Conservation (phyloP, 441 rosid genomes). For the Pelargonium citronellum region DNA sequence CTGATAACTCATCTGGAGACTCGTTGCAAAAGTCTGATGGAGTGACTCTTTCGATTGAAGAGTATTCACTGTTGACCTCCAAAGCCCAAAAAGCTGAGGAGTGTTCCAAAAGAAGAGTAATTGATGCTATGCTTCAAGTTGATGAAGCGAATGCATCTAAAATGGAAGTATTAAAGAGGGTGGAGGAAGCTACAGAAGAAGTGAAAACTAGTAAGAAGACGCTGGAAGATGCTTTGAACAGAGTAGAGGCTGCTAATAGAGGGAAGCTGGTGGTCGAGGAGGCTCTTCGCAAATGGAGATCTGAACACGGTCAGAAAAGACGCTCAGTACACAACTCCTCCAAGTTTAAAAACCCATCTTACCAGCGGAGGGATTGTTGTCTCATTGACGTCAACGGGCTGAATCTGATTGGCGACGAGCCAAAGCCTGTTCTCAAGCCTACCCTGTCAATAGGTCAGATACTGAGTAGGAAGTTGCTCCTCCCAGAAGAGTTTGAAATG, state of each 20-base stretch:
- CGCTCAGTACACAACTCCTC: conserved; percentile 40
- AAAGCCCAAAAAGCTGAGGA: conserved; percentile 51
- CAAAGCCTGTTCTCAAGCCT: conserved; percentile 52
- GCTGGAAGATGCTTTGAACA: conserved; percentile 52
- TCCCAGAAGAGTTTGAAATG: conserved; percentile 52
- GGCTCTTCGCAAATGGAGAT: conserved; percentile 62
- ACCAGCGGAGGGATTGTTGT: conserved; percentile 35
- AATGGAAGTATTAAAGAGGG: conserved; percentile 44
- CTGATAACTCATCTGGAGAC: conserved; percentile 24
- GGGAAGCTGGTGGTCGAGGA: conserved; percentile 59
- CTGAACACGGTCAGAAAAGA: conserved; percentile 50
- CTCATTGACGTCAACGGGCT: conserved; percentile 49
- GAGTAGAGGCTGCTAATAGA: conserved; percentile 52
- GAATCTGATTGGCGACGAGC: conserved; percentile 36
- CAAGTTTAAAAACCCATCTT: conserved; percentile 51
- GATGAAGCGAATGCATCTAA: conserved; percentile 48
- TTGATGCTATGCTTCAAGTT: conserved; percentile 40
- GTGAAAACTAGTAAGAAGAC: conserved; percentile 51
- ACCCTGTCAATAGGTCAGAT: conserved; percentile 88
- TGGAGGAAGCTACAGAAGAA: conserved; percentile 56
- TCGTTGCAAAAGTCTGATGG: conserved; percentile 21
- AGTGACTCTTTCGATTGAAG: conserved; percentile 51
- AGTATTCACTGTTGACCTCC: conserved; percentile 39
- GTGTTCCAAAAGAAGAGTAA: conserved; percentile 32
- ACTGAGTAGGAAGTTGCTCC: conserved; percentile 73